phyloP scores from a whole-genome alignment of 768 basidiomycete species.

The Psilocybe cyanescens region DNA sequence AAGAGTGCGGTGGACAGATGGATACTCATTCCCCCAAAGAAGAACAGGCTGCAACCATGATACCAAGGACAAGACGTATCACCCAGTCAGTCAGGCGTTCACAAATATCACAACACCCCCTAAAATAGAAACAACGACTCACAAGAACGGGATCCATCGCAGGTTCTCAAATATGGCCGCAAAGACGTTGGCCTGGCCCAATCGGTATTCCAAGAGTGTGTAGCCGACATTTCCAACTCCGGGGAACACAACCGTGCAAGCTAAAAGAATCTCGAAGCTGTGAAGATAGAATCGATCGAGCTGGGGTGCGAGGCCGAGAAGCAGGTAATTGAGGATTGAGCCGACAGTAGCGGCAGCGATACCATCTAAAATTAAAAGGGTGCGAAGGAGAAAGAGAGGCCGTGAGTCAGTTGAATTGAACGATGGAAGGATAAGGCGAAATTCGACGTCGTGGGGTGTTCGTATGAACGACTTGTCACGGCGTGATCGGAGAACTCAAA shows the following conservation, averaged over 20 bases:
- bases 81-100: background rate
- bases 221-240: conserved; percentile 77
- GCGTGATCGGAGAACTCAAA: conserved; percentile 8
- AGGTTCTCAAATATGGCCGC: conserved; percentile 58
- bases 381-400: conserved; percentile 3
- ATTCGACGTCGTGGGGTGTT: background rate
- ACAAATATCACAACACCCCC: background rate
- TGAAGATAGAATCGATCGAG: conserved; percentile 80
- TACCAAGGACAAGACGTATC: background rate
- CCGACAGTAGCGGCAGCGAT: conserved; percentile 73
- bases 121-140: conserved; percentile 30
- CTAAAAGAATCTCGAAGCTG: conserved; percentile 80
- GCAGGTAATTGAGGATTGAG: conserved; percentile 70
- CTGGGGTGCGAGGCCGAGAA: conserved; percentile 71
- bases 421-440: conserved; percentile 1
- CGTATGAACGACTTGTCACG: conserved; percentile 3
- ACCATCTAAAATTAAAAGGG: conserved; percentile 41
- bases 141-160: conserved; percentile 78
- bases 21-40: conserved; percentile 77
- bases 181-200: conserved; percentile 60
- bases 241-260: conserved; percentile 79
- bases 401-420: background rate
- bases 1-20: conserved; percentile 70
- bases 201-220: conserved; percentile 75
- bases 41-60: conserved; percentile 56